Conservation (phyloP, 176 grass and related monocot species). For the Aegilops bicornis region DNA sequence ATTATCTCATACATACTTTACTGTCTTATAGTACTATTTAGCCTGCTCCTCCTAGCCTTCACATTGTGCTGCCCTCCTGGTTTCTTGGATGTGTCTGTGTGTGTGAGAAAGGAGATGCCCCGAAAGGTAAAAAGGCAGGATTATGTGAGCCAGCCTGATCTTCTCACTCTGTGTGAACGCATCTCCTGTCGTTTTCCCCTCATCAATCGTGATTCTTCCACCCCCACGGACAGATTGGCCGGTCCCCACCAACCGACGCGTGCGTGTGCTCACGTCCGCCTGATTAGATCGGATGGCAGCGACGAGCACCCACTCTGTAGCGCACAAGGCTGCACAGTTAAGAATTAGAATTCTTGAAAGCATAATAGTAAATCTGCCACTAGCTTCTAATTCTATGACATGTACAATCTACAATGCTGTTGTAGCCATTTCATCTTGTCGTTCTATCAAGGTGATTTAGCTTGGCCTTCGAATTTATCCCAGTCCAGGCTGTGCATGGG, state of each 20-base stretch:
- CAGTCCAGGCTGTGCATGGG: neutral
- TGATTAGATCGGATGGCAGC: neutral
- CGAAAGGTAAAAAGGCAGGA: neutral
- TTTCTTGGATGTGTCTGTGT: neutral
- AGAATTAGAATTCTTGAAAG: neutral
- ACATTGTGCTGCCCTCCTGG: too few species aligned
- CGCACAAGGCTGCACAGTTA: neutral
- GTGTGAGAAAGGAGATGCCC: neutral
- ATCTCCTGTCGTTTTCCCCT: neutral
- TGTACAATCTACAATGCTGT: neutral
- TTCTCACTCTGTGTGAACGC: neutral
- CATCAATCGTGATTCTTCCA: neutral
- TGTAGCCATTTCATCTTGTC: neutral
- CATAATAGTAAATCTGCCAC: neutral
- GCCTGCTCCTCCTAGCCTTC: too few species aligned
- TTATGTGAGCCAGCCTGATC: neutral
- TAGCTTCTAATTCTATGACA: neutral
- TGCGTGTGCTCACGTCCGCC: neutral
- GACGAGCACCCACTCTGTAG: neutral
- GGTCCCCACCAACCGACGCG: neutral
- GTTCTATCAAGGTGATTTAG: neutral
- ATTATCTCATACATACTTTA: neutral
- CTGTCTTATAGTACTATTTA: neutral
- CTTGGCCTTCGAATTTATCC: neutral
- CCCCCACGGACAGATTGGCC: neutral